A percentile compares a stretch with the other conserved stretches of the same genome.
Evolutionary conservation across 495 filamentous ascomycete species (phyloP).

Genomic region (Aspergillus taichungensis): DNA sequence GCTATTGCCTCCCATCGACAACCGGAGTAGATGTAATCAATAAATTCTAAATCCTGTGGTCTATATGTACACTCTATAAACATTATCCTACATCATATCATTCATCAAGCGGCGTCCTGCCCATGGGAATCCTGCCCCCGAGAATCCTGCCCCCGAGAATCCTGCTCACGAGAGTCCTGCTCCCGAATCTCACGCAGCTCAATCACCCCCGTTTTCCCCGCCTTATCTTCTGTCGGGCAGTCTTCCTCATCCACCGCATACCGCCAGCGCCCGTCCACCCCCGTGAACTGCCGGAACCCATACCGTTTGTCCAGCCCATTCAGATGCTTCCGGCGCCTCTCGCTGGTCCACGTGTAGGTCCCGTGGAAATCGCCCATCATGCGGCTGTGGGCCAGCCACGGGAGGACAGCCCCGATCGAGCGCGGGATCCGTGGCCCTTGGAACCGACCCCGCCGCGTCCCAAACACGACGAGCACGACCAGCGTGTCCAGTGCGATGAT

Average conservation of each 20-base stretch:
- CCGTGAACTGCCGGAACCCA: constrained; percentile 28
- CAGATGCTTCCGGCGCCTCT: constrained; percentile 23
- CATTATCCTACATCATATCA: too few relatives aligned
- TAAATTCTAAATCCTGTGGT: too few relatives aligned
- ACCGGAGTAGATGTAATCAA: too few relatives aligned
- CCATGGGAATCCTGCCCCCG: neutral
- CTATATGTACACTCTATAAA: too few relatives aligned
- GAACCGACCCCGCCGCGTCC: constrained; percentile 31
- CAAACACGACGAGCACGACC: constrained; percentile 31
- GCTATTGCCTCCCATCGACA: too few relatives aligned
- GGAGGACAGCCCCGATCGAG: constrained; percentile 31
- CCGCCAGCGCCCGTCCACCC: constrained; percentile 24
- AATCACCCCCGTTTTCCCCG: constrained; percentile 9
- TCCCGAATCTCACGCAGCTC: constrained; percentile 2
- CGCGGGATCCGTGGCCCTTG: constrained; percentile 31
- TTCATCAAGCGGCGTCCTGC: neutral
- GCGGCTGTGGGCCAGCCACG: constrained; percentile 32
- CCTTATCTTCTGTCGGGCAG: neutral
- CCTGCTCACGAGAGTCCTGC: neutral
- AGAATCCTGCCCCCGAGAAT: neutral
- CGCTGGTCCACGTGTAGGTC: constrained; percentile 26
- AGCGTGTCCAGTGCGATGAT: constrained; percentile 31
- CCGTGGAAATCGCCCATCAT: constrained; percentile 30
- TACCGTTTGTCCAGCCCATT: constrained; percentile 25
- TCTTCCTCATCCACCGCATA: constrained; percentile 33